Conservation (phyloP, 1,284 basidiomycete species). For the Grifola frondosa region DNA sequence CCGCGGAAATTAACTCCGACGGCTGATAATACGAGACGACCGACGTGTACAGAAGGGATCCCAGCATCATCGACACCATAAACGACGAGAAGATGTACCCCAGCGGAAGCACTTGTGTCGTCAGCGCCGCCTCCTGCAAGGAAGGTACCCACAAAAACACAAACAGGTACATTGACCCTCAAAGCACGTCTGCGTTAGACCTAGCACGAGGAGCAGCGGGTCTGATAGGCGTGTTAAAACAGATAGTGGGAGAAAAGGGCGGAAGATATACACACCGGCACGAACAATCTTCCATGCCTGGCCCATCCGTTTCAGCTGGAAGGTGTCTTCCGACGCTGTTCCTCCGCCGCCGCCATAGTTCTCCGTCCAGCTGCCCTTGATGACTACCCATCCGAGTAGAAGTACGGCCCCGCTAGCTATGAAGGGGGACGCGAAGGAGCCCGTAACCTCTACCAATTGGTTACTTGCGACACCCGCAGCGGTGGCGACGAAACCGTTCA, state of each 20-base stretch:
- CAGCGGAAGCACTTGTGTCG: slow-evolving; percentile 50
- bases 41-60: slow-evolving; percentile 65
- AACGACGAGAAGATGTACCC: slow-evolving; percentile 77
- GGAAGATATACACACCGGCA: slow-evolving; percentile 41
- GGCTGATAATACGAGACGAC: slow-evolving; percentile 42
- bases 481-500: slow-evolving; percentile 72
- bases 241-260: background rate
- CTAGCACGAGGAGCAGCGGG: slow-evolving; percentile 61
- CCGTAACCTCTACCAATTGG: slow-evolving; percentile 48
- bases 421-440: slow-evolving; percentile 61
- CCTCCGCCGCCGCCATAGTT: slow-evolving; percentile 58
- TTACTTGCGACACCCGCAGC: slow-evolving; percentile 65
- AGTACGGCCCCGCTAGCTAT: slow-evolving; percentile 59
- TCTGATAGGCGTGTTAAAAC: slow-evolving; percentile 38
- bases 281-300: slow-evolving; percentile 60
- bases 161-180: slow-evolving; percentile 81
- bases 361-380: slow-evolving; percentile 60
- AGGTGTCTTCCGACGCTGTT: slow-evolving; percentile 35
- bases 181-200: slow-evolving; percentile 73
- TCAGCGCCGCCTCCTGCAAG: slow-evolving; percentile 56
- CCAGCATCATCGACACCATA: slow-evolving; percentile 80
- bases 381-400: slow-evolving; percentile 53
- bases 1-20: slow-evolving; percentile 15
- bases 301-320: slow-evolving; percentile 53
- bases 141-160: slow-evolving; percentile 80